Conservation (phyloP, 1,284 basidiomycete species). For the Pseudozyma tsukubaensis region DNA sequence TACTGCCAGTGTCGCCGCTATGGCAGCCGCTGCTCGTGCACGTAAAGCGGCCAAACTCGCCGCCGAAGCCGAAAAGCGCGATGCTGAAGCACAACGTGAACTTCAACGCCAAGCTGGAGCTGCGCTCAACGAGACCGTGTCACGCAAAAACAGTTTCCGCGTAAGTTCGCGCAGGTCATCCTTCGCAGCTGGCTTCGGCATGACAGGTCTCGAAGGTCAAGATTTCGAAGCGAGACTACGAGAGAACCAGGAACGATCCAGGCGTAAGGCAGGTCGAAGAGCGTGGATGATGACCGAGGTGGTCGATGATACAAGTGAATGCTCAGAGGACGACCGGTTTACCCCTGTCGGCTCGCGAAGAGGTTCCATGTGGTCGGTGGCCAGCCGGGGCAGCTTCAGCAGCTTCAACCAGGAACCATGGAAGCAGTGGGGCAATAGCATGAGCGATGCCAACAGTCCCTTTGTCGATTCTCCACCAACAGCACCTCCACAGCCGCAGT, state of each 20-base stretch:
- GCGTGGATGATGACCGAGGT: conserved; percentile 65
- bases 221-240: conserved; percentile 60
- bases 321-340: conserved; percentile 62
- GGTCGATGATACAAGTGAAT: conserved; percentile 61
- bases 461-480: conserved; percentile 40
- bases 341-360: conserved; percentile 61
- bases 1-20: conserved; percentile 60
- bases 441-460: conserved; percentile 49
- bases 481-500: conserved; percentile 69
- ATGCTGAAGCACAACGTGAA: conserved; percentile 46
- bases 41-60: conserved; percentile 58
- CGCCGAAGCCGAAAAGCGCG: conserved; percentile 46
- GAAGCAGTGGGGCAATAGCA: conserved; percentile 37
- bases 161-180: conserved; percentile 49
- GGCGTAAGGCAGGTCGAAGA: conserved; percentile 54
- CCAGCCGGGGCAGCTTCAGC: conserved; percentile 52
- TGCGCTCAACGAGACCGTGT: conserved; percentile 19
- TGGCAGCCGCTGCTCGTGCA: conserved; percentile 62
- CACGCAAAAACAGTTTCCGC: conserved; percentile 55
- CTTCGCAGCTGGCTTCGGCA: conserved; percentile 50
- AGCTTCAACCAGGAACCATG: conserved; percentile 49
- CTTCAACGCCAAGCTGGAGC: conserved; percentile 38
- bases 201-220: conserved; percentile 46
- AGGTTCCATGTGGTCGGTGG: conserved; percentile 48
- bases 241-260: conserved; percentile 63